Percentiles rank a stretch among this genome's conserved stretches.
Conservation (phyloP, 192 early-diverging fungal species). For the Backusella parvicylindrica region DNA sequence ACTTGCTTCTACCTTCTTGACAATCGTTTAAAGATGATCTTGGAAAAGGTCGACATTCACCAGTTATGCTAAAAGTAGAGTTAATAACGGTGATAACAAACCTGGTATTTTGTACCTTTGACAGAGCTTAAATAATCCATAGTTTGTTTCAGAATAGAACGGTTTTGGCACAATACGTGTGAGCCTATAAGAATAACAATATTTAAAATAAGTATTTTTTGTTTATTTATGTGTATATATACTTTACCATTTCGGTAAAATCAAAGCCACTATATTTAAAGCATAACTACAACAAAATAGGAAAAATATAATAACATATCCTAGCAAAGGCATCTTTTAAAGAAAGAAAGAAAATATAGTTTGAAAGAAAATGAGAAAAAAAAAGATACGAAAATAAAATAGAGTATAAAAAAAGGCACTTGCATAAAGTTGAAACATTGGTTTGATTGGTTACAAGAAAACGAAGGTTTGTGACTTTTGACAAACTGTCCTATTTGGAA, state of each 20-base stretch:
- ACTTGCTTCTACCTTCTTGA: slow-evolving; percentile 11
- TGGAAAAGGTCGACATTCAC: slow-evolving; percentile 28
- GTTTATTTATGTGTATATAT: neutral
- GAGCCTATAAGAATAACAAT: slow-evolving; percentile 6
- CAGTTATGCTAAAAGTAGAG: slow-evolving; percentile 11
- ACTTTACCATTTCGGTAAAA: slow-evolving; percentile 19
- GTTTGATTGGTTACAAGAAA: neutral
- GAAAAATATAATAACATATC: slow-evolving; percentile 23
- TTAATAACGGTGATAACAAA: neutral
- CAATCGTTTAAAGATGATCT: slow-evolving; percentile 14
- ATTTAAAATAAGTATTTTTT: neutral
- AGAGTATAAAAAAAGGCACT: neutral
- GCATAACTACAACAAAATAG: slow-evolving; percentile 22
- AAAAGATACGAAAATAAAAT: neutral
- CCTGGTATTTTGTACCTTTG: slow-evolving; percentile 13
- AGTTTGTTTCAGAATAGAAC: slow-evolving; percentile 26
- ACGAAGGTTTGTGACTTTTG: neutral
- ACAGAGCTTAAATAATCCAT: slow-evolving; percentile 20
- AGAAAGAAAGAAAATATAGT: neutral
- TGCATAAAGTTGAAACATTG: slow-evolving; percentile 2
- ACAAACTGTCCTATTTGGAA: neutral
- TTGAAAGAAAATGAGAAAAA: neutral
- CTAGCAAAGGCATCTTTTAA: slow-evolving; percentile 20
- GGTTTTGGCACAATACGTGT: slow-evolving; percentile 18
- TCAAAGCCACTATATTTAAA: slow-evolving; percentile 20